A percentile compares a stretch with the other conserved stretches of the same genome.
Evolutionary conservation across 2,329 filamentous ascomycete genomes (phyloP).

Genomic region (Botrytis paeoniae): DNA sequence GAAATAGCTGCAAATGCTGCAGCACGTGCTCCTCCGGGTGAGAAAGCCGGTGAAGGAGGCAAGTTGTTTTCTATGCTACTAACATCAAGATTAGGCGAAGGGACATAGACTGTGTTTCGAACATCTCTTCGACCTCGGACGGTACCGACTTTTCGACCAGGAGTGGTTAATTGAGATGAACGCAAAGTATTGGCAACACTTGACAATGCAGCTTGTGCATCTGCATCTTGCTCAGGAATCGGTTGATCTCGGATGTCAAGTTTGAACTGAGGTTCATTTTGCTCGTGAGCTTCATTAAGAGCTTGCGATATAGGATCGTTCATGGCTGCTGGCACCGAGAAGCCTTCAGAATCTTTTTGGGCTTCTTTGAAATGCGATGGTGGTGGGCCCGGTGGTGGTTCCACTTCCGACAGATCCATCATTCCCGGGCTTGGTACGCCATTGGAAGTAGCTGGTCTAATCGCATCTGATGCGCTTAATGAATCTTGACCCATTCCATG

Average conservation of each 20-base stretch:
- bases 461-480: conserved; percentile 9
- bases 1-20: conserved; percentile 54
- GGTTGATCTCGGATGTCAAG: conserved; percentile 77
- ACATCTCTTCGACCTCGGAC: conserved; percentile 86
- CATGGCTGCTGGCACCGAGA: conserved; percentile 63
- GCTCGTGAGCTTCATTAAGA: conserved; percentile 59
- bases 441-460: conserved; percentile 34
- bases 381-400: conserved; percentile 52
- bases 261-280: conserved; percentile 67
- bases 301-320: conserved; percentile 69
- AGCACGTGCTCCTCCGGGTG: conserved; percentile 37
- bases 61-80: conserved; percentile 26
- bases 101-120: conserved; percentile 83
- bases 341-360: conserved; percentile 71
- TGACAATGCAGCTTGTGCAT: conserved; percentile 70
- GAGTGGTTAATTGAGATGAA: conserved; percentile 54
- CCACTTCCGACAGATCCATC: conserved; percentile 50
- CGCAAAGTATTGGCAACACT: conserved; percentile 73
- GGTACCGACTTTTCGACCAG: conserved; percentile 70
- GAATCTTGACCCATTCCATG: conserved; percentile 36
- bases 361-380: conserved; percentile 38
- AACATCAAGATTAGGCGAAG: conserved; percentile 42
- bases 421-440: conserved; percentile 41
- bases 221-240: conserved; percentile 73
- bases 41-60: conserved; percentile 38